Evolutionary conservation across 1,284 basidiomycete genomes (phyloP), one percentile per base, ranked within the genome.

Genomic region (Thelephora terrestris): DNA sequence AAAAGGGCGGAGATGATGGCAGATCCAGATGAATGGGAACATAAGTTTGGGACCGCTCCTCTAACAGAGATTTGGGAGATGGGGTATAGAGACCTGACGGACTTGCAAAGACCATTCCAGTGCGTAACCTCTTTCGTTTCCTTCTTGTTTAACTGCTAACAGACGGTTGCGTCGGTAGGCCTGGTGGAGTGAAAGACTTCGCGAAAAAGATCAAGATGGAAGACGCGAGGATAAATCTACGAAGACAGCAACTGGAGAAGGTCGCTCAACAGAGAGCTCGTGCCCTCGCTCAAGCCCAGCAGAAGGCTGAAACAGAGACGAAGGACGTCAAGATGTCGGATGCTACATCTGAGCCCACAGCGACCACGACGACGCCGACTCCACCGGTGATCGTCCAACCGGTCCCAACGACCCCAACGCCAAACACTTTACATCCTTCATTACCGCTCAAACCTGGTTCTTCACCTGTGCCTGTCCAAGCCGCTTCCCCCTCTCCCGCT

Each of bases 61-160:
- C 64, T 89, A 58, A 84, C 81, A 2, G 85, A 88, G 55, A 82
- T 87, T 27, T 89, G 86, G 86, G 75, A 78, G 49, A 78, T 82
- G 77, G 86, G 86, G 6, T 88, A 83, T 57, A 65, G 76, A 52
- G 78, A 77, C 46, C 57, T 84, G 49, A 51, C 56, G 10, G 81
- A 87, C 58, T 61, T 89, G 21, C 70, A 84, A 60, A 74, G 66
- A 49, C 76, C 77, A 7, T 80, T 81, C 71, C 75, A 75, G 85
- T 84, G 58, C 64, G 75, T 64, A 36, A 48, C 17, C 47, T 52
- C 27, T 50, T 46, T 9, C 18, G 9, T 48, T 43, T 5, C 4
- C 7, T 18, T 12, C 18, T n/a, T 25, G 4, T 38, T 36, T 24
- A 21, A 16, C 14, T 48, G 29, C 29, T 32, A 12, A 32, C 14